phyloP scores from a whole-genome alignment of 371 early-diverging fungal genomes.

The Lichtheimia corymbifera region DNA sequence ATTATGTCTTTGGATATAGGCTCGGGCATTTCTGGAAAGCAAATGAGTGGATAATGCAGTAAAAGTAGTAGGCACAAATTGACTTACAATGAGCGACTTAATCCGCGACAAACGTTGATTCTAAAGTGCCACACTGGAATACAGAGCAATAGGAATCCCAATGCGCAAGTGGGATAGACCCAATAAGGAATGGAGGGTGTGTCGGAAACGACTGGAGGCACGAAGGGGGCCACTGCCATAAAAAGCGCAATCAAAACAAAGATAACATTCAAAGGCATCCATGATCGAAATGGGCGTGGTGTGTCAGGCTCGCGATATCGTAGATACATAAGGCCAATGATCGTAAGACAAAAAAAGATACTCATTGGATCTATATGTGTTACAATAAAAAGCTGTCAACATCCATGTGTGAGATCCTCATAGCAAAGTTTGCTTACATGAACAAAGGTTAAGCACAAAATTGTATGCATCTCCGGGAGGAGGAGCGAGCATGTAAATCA shows the following conservation, averaged over 20 bases:
- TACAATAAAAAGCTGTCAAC: not conserved
- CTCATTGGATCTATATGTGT: not conserved
- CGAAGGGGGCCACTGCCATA: not conserved
- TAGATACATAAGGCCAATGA: not conserved
- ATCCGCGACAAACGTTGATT: not conserved
- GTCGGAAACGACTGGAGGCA: not conserved
- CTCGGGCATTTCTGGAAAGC: not conserved
- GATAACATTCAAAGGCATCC: not conserved
- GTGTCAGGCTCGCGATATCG: not conserved
- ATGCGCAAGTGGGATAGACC: not conserved
- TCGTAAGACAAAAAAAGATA: not conserved
- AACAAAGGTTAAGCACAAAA: not conserved
- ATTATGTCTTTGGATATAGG: not conserved
- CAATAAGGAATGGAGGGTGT: not conserved
- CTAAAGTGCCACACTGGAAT: not conserved
- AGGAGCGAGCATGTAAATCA: not conserved
- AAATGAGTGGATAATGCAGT: not conserved
- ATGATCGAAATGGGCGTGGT: slow-evolving; percentile 2
- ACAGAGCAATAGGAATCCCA: not conserved
- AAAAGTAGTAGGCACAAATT: not conserved
- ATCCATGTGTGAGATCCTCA: not conserved
- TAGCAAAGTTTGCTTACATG: not conserved
- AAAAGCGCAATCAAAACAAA: not conserved
- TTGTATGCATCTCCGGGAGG: not conserved
- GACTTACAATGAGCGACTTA: not conserved